phyloP scores from a whole-genome alignment of 371 early-diverging fungal species.

The Mortierella sp. region DNA sequence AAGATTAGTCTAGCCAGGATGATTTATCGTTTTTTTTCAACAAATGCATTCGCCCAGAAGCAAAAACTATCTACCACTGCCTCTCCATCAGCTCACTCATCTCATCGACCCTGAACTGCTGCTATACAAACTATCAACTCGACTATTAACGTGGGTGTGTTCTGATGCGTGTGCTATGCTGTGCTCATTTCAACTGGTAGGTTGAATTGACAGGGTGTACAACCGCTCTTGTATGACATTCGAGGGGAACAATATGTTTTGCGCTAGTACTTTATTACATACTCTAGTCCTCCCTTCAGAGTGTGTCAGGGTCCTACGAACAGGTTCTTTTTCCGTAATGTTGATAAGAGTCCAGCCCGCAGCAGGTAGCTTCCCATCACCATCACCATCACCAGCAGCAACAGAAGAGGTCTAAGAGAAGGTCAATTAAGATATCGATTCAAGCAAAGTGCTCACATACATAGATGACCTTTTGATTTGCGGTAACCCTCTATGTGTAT shows the following conservation, averaged over 20 bases:
- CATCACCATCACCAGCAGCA: neutral
- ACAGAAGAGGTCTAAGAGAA: neutral
- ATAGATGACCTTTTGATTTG: neutral
- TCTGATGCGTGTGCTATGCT: neutral
- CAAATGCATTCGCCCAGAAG: slow-evolving; percentile 11
- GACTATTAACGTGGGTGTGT: neutral
- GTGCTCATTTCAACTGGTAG: neutral
- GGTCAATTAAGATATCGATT: slow-evolving; percentile 4
- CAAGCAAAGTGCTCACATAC: slow-evolving; percentile 14
- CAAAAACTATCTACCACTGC: too few relatives aligned
- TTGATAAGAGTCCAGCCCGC: neutral
- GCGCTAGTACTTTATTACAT: neutral
- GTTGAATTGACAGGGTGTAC: neutral
- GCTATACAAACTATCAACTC: neutral
- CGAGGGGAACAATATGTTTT: neutral
- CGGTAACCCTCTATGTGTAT: neutral
- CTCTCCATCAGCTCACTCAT: neutral
- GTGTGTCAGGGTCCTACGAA: neutral
- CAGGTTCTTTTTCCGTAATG: neutral
- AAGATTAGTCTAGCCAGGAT: slow-evolving; percentile 10
- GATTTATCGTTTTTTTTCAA: neutral
- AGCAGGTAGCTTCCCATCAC: neutral
- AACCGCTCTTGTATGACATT: neutral
- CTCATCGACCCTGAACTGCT: neutral
- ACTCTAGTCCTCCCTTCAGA: neutral